phyloP scores from a whole-genome alignment of 768 basidiomycete species.

The Boletus pseudo-olivaceus region DNA sequence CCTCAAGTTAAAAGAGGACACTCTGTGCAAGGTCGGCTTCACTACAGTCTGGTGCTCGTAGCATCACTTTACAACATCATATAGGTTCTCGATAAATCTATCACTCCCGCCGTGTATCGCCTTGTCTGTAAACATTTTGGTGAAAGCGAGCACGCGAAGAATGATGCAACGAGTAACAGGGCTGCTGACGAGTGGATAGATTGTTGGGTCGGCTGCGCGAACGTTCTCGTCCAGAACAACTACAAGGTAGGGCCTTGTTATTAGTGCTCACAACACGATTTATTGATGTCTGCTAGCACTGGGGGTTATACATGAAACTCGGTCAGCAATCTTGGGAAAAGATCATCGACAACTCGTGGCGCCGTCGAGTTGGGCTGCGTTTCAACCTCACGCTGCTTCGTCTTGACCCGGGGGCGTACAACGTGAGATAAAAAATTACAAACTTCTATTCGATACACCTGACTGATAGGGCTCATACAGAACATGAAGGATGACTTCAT shows the following conservation, averaged over 20 bases:
- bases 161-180: conserved; percentile 18
- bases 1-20: conserved; percentile 42
- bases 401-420: conserved; percentile 59
- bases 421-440: conserved; percentile 36
- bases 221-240: conserved; percentile 53
- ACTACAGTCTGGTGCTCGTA: not conserved
- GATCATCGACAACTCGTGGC: conserved; percentile 48
- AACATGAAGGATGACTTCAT: conserved; percentile 48
- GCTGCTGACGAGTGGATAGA: conserved; percentile 59
- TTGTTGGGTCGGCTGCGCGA: conserved; percentile 72
- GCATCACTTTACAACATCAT: not conserved
- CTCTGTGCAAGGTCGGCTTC: conserved; percentile 46
- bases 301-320: conserved; percentile 54
- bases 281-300: conserved; percentile 41
- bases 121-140: conserved; percentile 49
- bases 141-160: conserved; percentile 24
- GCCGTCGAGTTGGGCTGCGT: conserved; percentile 58
- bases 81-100: conserved; percentile 47
- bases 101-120: conserved; percentile 54
- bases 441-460: not conserved
- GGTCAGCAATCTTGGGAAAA: conserved; percentile 53
- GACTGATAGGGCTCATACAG: conserved; percentile 30
- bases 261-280: not conserved
- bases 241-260: conserved; percentile 34
- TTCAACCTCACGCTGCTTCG: conserved; percentile 56